Percentiles rank a stretch among this genome's conserved stretches.
Conservation (phyloP, 148 eudicot genomes). For the Persicaria tinctoria region DNA sequence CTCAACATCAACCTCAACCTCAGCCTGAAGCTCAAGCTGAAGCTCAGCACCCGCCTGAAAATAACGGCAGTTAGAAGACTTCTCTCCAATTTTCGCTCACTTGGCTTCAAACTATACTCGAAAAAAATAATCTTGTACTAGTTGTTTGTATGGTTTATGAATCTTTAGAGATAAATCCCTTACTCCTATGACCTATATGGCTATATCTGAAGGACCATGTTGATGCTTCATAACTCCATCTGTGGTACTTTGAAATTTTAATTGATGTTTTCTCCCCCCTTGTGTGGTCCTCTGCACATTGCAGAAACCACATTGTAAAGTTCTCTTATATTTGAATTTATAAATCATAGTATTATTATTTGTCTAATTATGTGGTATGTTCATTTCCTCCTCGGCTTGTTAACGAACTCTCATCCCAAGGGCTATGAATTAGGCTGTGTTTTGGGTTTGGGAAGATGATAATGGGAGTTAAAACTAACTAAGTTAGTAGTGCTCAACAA, state of each 20-base stretch:
- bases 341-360: neutral
- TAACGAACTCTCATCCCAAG: neutral
- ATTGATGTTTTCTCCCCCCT: neutral
- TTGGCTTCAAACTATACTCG: neutral
- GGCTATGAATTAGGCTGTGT: neutral
- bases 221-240: neutral
- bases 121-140: neutral
- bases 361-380: neutral
- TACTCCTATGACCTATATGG: neutral
- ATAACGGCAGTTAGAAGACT: neutral
- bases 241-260: neutral
- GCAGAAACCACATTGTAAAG: constrained; percentile 8
- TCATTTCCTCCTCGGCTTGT: neutral
- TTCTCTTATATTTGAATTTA: neutral
- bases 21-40: neutral
- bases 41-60: constrained; percentile 6
- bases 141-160: constrained; percentile 1
- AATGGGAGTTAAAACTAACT: too few relatives aligned
- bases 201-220: neutral
- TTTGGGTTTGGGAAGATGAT: neutral
- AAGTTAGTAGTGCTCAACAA: too few relatives aligned
- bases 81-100: neutral
- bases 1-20: neutral
- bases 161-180: neutral
- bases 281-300: constrained; percentile 15